Evolutionary conservation across 352 stramenopile species (phyloP), one percentile per base, ranked within the genome.

Genomic region (Globisporangium canariense): DNA sequence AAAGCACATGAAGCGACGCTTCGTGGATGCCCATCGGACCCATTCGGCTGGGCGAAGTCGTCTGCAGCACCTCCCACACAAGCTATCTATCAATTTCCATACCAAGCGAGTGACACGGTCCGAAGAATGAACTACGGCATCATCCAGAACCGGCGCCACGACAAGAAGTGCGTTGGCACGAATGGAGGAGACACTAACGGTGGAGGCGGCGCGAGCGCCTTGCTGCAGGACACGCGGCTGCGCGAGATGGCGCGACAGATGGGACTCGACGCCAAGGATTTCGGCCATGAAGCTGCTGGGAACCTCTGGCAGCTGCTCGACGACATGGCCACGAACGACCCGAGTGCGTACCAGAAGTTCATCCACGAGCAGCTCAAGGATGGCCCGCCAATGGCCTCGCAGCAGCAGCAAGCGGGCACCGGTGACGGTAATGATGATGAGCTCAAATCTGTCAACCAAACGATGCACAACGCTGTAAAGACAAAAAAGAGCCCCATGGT

Each of bases 71-170:
- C 32, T 8, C 4, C 2, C 4, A 36, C 32, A 30, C 3, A 53
- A 40, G 25, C 5, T 14, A 38, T 3, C 45, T 10, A 25, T 22
- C 13, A 45, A 25, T 1, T 52, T 8, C 18, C 20, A 57, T 11
- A 28, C 2, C 16, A 34, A 45, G 34, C 11, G 43, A 28, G 45
- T 4, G 16, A 53, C 18, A 49, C 20, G 14, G 16, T 18, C 0
- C 4, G 4, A 63, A 13, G 8, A 95, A 95, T 92, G 87, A 94
- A 94, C 67, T 90, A 90, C 78, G 83, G 80, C 41, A 94, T 95
- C 72, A 79, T 95, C 47, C 76, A 95, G 73, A 95, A 93, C 67
- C 70, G 75, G 13, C 81, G 85, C 1, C 71, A 79, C 11, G 45
- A 73, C 30, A 78, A 65, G 30, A 73, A 74, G 43, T n/a, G 64